Evolutionary conservation across 345 rosid genomes (phyloP).

Genomic region (Mercurialis annua): DNA sequence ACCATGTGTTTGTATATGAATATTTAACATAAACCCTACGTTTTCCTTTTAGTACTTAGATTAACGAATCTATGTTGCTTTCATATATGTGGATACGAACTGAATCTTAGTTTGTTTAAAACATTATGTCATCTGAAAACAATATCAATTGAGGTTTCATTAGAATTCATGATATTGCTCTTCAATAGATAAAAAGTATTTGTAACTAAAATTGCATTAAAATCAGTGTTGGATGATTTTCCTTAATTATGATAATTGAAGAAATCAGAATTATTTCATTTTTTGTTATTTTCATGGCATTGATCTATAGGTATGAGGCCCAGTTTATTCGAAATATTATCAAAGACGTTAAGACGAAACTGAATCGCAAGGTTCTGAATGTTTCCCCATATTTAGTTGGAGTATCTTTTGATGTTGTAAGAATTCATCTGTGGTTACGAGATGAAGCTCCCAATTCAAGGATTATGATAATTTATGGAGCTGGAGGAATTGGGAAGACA

Average conservation of each 20-base stretch:
- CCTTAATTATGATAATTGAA: background rate
- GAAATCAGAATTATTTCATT: background rate
- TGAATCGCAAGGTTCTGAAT: background rate
- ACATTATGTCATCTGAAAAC: no score
- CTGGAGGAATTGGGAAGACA: conserved; percentile 17
- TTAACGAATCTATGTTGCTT: background rate
- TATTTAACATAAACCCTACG: background rate
- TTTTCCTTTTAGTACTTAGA: background rate
- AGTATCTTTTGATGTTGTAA: conserved; percentile 8
- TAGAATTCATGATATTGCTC: no score
- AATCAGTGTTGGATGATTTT: background rate
- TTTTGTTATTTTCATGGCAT: background rate
- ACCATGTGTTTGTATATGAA: background rate
- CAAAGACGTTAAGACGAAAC: background rate
- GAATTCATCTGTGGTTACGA: background rate
- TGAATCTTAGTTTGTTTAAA: background rate
- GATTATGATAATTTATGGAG: conserved; percentile 9
- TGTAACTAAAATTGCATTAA: background rate
- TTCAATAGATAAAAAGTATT: no score
- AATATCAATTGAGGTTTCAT: background rate
- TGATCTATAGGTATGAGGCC: conserved; percentile 9
- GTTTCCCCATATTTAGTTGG: no score
- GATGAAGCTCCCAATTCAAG: conserved; percentile 17
- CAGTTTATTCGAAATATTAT: conserved; percentile 7
- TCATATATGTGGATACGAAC: background rate